These are phyloP conservation scores for Pseudogymnoascus sp. DNA, from an alignment of 2,329 filamentous ascomycete species.

Conservation along the genomic window DNA sequence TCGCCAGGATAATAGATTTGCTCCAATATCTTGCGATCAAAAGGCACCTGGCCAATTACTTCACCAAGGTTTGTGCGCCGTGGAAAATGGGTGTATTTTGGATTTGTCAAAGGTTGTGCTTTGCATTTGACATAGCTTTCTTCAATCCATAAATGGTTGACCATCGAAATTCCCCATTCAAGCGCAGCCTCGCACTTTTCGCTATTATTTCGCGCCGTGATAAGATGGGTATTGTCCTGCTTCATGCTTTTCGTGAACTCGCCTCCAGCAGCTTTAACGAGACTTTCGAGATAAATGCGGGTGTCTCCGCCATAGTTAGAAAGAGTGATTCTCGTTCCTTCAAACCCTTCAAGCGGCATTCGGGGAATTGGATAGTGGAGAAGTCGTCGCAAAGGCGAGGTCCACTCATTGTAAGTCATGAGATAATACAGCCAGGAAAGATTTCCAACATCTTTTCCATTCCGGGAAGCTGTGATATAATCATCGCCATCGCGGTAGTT, in stretches of 20 bases:
- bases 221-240: constrained; percentile 88
- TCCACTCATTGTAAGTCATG: constrained; percentile 83
- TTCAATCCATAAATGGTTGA: constrained; percentile 96
- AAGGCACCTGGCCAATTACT: constrained; percentile 79
- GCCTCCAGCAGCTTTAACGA: constrained; percentile 75
- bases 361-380: constrained; percentile 84
- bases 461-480: constrained; percentile 68
- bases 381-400: constrained; percentile 70
- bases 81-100: constrained; percentile 80
- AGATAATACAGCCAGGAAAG: constrained; percentile 90
- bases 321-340: constrained; percentile 69
- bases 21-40: constrained; percentile 56
- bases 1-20: constrained; percentile 53
- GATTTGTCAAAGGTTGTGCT: constrained; percentile 61
- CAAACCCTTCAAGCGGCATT: constrained; percentile 70
- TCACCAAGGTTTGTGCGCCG: constrained; percentile 85
- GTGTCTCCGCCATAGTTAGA: constrained; percentile 97
- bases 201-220: constrained; percentile 80
- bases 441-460: constrained; percentile 79
- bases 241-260: constrained; percentile 94
- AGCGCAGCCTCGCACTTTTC: constrained; percentile 89
- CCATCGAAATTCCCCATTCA: constrained; percentile 83
- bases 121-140: constrained; percentile 91
- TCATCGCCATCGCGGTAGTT: constrained; percentile 75
- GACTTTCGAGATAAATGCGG: constrained; percentile 84